Evolutionary conservation across 2,329 filamentous ascomycete genomes (phyloP), one percentile per base, ranked within the genome.

Genomic region (Stemphylium beticola): DNA sequence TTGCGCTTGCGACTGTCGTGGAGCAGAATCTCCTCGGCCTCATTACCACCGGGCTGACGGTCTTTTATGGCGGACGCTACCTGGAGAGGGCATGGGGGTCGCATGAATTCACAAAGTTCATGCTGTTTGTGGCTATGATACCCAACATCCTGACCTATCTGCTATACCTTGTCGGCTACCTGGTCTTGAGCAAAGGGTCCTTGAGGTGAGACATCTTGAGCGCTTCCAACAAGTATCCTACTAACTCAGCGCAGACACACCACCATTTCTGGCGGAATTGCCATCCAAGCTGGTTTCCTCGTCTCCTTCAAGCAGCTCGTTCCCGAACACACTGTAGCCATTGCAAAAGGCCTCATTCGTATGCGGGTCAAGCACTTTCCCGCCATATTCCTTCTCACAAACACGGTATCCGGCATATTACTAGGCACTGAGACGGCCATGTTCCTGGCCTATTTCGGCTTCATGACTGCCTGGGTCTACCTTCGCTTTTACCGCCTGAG

Each of bases 271-370:
- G 95, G 95, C 65, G 93, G 92, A 50, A 88, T 96, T 60, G 87
- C 93, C 14, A 82, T 97, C 53, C 93, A 97, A 76, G 92, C 95
- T 41, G 88, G 90, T 58, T 98, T 98, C 79, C 89, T 99, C 58
- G 91, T 98, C 67, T 91, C 93, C 49, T 96, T 98, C 78, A 98
- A 96, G 78, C 95, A 99, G 77, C 90, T 99, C 44, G 90, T 98
- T 32, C 95, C 95, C 18, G 93, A 96, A 58, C 95, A 99, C 76
- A 99, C 95, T 10, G 93, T 98, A 48, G 95, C 93, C 4, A 85
- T 99, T 54, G 93, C 96, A 79, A 89, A 90, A 61, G 92, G 92
- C 61, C 80, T 96, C 57, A 75, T 98, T 55, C 96, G 95, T 56
- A 87, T 98, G 75, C 90, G 93, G 64, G 92, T 99, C 49, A 87